Percentiles rank a stretch among this genome's conserved stretches.
These are phyloP conservation scores for Cryptococcus sp. DNA, from an alignment of 1,284 basidiomycete species.

Conservation along the genomic window DNA sequence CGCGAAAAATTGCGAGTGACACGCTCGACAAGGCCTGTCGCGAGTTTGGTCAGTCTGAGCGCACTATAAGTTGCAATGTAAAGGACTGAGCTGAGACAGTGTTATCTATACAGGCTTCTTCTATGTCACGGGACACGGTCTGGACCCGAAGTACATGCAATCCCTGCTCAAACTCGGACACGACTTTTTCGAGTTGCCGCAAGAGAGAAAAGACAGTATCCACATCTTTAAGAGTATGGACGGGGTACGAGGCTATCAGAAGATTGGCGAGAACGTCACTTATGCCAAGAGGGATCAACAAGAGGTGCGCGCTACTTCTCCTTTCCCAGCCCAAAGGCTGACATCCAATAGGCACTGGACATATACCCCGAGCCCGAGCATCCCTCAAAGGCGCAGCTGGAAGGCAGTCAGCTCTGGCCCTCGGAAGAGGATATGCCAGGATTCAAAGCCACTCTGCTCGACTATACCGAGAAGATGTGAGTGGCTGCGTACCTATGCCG, in stretches of 20 bases:
- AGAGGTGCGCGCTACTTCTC: conserved; percentile 12
- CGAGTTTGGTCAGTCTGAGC: conserved; percentile 21
- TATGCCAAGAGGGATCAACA: conserved; percentile 33
- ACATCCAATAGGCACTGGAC: conserved; percentile 22
- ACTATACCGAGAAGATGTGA: conserved; percentile 34
- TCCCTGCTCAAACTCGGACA: conserved; percentile 26
- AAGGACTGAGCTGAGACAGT: not conserved
- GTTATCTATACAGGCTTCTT: conserved; percentile 31
- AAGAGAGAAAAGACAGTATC: conserved; percentile 32
- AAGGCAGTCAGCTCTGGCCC: conserved; percentile 34
- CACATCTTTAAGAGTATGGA: conserved; percentile 36
- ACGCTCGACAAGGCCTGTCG: conserved; percentile 28
- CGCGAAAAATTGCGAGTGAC: conserved; percentile 12
- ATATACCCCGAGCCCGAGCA: conserved; percentile 30
- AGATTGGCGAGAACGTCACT: conserved; percentile 32
- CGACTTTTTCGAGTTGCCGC: conserved; percentile 37
- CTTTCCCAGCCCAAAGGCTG: not conserved
- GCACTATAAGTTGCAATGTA: not conserved
- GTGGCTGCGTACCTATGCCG: not conserved
- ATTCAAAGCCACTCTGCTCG: conserved; percentile 24
- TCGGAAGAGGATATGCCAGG: conserved; percentile 22
- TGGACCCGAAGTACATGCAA: conserved; percentile 28
- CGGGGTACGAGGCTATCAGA: conserved; percentile 28
- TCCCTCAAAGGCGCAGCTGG: conserved; percentile 20
- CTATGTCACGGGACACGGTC: conserved; percentile 38